Base-by-base conservation (phyloP, 768 basidiomycete genomes). In the Hygrophoropsis aurantiaca region DNA sequence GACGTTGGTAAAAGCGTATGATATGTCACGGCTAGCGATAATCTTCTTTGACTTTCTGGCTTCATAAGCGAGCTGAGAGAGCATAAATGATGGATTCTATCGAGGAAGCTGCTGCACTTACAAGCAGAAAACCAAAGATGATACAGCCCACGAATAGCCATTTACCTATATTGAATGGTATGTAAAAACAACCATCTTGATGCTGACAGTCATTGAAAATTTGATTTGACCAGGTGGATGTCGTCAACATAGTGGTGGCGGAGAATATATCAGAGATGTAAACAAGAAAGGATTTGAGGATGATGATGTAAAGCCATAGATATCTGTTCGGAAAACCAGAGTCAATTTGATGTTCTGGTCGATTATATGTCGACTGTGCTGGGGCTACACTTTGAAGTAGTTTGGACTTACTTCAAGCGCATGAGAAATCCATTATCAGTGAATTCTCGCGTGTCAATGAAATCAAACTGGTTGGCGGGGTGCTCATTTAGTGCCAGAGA, bases 131-230 rank as follows among this genome's bases (percentile, higher is more conserved):
- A n/a, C 91, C 93, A 67, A 97, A 90, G 57, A 97, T 87, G 79
- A 99, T 98, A 70, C 95, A 98, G 38, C 92, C 93, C 16, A 97
- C 87, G 72, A 98, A 98, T 51, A 99, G 74, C 93, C 93, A 98
- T 68, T 94, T 90, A 42, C 91, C 94, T 45, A 90, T 82, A 49
- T 75, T 73, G 71, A 97, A 98, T 2, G 90, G 85, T 54, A 94
- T 87, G 61, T 87, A 81, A 42, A 93, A 83, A 63, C 93, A 97
- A 34, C 84, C 82, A 4, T 79, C 65, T 43, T 80, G 68, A 24
- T 67, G 58, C 37, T 73, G 68, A 63, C 93, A 94, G 53, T 84
- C 78, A 50, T 82, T 74, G 70, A 91, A 89, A 61, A 98, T 97
- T 66, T 90, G 80, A 60, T 90, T 94, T 46, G 90, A 85, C 95